Evolutionary conservation across 805 yeast genomes (phyloP).

Genomic region (Alloascoidea africana): DNA sequence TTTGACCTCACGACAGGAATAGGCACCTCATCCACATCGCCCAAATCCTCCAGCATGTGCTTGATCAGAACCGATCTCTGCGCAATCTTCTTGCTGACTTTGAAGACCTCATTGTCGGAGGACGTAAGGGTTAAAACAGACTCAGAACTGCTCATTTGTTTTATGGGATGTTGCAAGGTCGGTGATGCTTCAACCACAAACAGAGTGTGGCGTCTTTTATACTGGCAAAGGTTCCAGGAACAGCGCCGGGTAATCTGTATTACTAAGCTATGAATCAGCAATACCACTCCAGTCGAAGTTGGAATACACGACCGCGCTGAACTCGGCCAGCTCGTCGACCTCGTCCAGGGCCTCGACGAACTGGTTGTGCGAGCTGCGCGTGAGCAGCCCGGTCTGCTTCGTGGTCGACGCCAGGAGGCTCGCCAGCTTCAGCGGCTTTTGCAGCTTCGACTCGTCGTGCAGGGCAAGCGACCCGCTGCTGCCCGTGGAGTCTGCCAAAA

Average conservation of each 20-base stretch:
- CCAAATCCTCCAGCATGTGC: conserved; percentile 60
- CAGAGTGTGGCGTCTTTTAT: too few relatives aligned
- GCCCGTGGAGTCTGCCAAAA: conserved; percentile 16
- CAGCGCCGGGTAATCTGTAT: too few relatives aligned
- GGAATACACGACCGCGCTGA: conserved; percentile 83
- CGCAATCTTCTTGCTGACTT: conserved; percentile 69
- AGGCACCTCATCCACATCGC: conserved; percentile 62
- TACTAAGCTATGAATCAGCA: too few relatives aligned
- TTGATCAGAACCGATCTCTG: conserved; percentile 76
- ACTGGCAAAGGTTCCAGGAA: too few relatives aligned
- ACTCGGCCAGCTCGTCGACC: conserved; percentile 59
- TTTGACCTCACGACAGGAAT: conserved; percentile 81
- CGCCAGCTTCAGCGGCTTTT: conserved; percentile 36
- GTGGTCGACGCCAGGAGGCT: conserved; percentile 54
- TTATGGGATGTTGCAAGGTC: too few relatives aligned
- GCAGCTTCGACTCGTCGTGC: conserved; percentile 3
- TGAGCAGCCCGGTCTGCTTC: conserved; percentile 42
- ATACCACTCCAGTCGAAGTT: conserved; percentile 37
- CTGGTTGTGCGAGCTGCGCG: conserved; percentile 22
- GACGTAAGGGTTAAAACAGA: conserved; percentile 30
- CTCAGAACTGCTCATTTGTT: too few relatives aligned
- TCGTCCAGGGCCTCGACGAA: conserved; percentile 31
- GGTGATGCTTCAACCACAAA: too few relatives aligned
- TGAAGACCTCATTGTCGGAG: conserved; percentile 68
- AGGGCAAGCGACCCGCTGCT: conserved; percentile 1